Conservation (phyloP, 352 stramenopile species). For the Globisporangium iwayamae region DNA sequence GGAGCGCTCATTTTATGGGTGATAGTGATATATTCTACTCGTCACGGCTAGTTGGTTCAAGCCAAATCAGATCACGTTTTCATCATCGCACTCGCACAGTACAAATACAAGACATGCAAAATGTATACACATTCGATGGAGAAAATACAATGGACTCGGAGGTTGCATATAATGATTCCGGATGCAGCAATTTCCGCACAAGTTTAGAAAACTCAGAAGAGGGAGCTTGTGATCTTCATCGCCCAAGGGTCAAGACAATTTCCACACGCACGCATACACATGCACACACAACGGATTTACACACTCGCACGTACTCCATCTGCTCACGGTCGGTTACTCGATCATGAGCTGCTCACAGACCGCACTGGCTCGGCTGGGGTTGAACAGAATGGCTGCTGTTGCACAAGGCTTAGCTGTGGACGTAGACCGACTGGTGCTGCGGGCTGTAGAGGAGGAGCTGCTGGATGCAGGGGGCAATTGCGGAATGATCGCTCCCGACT, state of each 20-base stretch:
- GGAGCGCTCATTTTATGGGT: conserved; percentile 91
- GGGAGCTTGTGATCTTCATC: conserved; percentile 86
- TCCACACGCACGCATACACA: conserved; percentile 6
- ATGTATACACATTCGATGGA: conserved; percentile 14
- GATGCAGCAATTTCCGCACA: conserved; percentile 84
- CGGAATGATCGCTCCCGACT: not conserved
- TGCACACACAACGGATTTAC: not conserved
- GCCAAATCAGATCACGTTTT: conserved; percentile 78
- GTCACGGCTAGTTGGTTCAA: conserved; percentile 91
- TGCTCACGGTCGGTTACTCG: not conserved
- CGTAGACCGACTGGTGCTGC: not conserved
- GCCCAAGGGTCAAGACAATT: conserved; percentile 27
- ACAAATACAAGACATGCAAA: conserved; percentile 18
- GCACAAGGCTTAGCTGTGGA: too few relatives aligned
- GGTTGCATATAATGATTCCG: conserved; percentile 89
- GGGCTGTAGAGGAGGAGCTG: not conserved
- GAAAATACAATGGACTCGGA: conserved; percentile 55
- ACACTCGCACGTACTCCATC: not conserved
- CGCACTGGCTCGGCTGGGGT: too few relatives aligned
- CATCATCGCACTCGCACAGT: conserved; percentile 71
- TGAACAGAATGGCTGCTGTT: not conserved
- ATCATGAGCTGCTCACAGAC: not conserved
- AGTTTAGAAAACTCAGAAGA: conserved; percentile 74
- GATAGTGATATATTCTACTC: conserved; percentile 91
- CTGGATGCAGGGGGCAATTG: conserved; percentile 11